phyloP scores from a whole-genome alignment of 2,329 filamentous ascomycete genomes.

The Thelonectria discophora region DNA sequence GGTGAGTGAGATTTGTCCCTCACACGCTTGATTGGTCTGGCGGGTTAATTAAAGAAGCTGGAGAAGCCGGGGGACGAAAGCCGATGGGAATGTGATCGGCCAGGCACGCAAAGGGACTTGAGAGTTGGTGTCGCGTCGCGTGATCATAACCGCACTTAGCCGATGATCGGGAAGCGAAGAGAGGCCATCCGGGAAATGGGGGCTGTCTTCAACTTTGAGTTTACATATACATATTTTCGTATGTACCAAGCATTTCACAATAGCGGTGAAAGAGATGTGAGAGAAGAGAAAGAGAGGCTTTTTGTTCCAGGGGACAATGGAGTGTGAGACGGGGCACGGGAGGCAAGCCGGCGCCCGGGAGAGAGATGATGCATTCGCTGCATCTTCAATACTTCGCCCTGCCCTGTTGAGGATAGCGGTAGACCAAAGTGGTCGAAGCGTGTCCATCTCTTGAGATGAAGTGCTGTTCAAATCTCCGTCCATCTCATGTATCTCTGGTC shows the following conservation, averaged over 20 bases:
- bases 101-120: conserved; percentile 18
- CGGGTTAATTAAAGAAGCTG: no score
- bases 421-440: no score
- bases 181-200: conserved; percentile 8
- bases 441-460: no score
- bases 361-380: no score
- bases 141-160: conserved; percentile 32
- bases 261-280: conserved; percentile 18
- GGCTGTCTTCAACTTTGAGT: neutral
- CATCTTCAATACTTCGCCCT: no score
- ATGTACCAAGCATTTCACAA: no score
- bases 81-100: conserved; percentile 10
- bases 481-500: conserved; percentile 11
- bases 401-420: no score
- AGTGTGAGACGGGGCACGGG: neutral
- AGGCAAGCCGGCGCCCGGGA: neutral
- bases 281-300: neutral
- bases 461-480: neutral
- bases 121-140: neutral
- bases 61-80: conserved; percentile 8
- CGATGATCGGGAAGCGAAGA: conserved; percentile 25
- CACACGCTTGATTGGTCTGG: no score
- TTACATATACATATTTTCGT: neutral
- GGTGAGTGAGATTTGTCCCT: no score
- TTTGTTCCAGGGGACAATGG: neutral